Base-by-base conservation (phyloP, 306 rosid genomes). In the Rosa chinensis region DNA sequence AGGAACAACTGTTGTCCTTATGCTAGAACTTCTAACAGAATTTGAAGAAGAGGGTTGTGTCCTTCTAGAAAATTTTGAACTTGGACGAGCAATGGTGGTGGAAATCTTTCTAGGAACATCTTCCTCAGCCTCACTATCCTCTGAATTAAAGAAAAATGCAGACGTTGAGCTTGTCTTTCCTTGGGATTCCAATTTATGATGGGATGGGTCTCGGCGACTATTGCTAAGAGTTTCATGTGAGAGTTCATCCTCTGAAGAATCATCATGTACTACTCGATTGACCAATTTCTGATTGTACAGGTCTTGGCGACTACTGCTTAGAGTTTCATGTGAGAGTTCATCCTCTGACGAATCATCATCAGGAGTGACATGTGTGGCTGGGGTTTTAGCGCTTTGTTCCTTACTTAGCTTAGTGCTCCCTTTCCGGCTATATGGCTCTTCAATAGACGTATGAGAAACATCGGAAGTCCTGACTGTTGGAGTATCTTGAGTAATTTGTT, bases 21-120 rank as follows among this genome's bases (percentile, higher is more conserved):
- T 49, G 78, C 74, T 71, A 52, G 78, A 72, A 79, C 78, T 80
- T 73, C 75, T 66, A 59, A 80, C 87, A 48, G 86, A 72, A 74
- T 75, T 87, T 66, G 83, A 13, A 78, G 84, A 13, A 78, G 89
- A 64, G 13, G 82, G 76, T 37, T 82, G 84, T 44, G 93, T 90
- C 80, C 99, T 92, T 78, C 87, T 82, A 67, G 99, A 90, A 50
- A 86, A 21, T 77, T 82, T 90, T 81, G 84, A 5, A 69, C 70
- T 84, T 72, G 81, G 94, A 53, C 75, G 85, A 11, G 83, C 68
- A 61, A 75, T 74, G 52, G 77, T 79, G 20, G 70, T 75, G 81
- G 86, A 72, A 66, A 72, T 81, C 82, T 77, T 88, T 82, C 55
- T 84, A 40, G 84, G 87, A 72, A 17, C 66, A 82, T 86, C 91